Base-by-base conservation (phyloP, 495 filamentous ascomycete genomes). In the Xeromyces bisporus region DNA sequence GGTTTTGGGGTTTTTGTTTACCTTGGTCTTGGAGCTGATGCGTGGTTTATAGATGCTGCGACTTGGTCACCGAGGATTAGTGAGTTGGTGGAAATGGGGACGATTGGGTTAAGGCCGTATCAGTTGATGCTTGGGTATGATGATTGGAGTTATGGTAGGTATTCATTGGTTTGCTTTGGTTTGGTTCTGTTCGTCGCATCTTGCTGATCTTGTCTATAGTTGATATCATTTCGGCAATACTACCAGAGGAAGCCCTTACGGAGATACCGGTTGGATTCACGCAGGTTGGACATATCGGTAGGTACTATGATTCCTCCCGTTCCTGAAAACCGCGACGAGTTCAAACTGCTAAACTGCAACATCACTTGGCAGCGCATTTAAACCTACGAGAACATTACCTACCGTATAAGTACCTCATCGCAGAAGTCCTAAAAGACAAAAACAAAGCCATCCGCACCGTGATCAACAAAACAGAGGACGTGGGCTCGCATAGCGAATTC, bases 391-490 rank as follows among this genome's bases (percentile, higher is more conserved):
- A 79, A 8, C 60, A 67, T 33, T 93, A 75, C 43, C 56, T 80
- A 2, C 80, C 78, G 2, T 91, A 91, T 54, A 89, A 85, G 50
- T 45, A 75, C 34, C 42, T 96, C 0, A 82, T 96, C 26, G 89
- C 80, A 3, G 51, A 81, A 40, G 72, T 96, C 11, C 51, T 96
- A 10, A 56, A 80, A 27, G 86, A 94, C 60, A 99, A 99, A 55
- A 91, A 87, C 50, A 60, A 66, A 3, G 58, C 57, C 2, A 67
- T 92, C 37, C 63, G 62, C 20, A 96, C 91, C 2, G 85, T 99
- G 37, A 93, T 99, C 60, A 92, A 94, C 62, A 99, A 99, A 45
- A 69, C 76, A 29, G 77, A 92, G 55, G 71, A 78, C 43, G 84
- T 96, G 6, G 91, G 86, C 33, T 63, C 70, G 10, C 71, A 78